Base-by-base conservation (phyloP, 2,329 filamentous ascomycete species). In the Colletotrichum shisoi region DNA sequence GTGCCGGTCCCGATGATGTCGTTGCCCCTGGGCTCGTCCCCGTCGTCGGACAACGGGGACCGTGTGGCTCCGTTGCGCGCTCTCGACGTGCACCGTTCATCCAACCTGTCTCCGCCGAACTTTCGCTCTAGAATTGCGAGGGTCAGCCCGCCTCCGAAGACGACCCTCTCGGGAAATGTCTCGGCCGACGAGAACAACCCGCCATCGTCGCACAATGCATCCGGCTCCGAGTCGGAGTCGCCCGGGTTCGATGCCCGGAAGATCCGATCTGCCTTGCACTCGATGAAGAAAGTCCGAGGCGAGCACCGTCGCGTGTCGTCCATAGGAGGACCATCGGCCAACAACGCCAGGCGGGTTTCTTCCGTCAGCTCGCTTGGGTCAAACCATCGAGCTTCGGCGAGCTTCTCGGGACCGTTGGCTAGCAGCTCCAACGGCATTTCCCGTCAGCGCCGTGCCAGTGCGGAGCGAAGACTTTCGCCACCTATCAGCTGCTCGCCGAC, bases 371-470 rank as follows among this genome's bases (percentile, higher is more conserved):
- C 67, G 12, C 58, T 48, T 15, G 21, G 42, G 5, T 59, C 62
- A 2, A 44, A 48, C 46, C 68, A 63, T 24, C 61, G 68, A n/a
- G 69, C 67, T 21, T 76, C 76, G 44, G 57, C 73, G 13, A 76
- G 76, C 69, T 79, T 83, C 73, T 76, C 80, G 31, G 78, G 79
- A 2, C 73, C 79, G 15, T 74, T 83, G 46, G 79, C 84, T 7
- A 85, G 83, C 71, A 80, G 76, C 70, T 79, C 83, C 7, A 87
- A 87, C 73, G 85, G 85, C 49, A 84, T 88, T 71, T 86, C 83
- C 46, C 79, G 85, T 49, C 78, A 85, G 61, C 79, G 85, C 46
- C 79, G 84, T 45, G 80, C 79, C 67, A 85, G 83, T 67, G 74
- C 79, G 2, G 84, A 86, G 74, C 78, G 83, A 54, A 79, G 83